Conservation (phyloP, 495 filamentous ascomycete genomes). For the Penicillium ochrochloron region DNA sequence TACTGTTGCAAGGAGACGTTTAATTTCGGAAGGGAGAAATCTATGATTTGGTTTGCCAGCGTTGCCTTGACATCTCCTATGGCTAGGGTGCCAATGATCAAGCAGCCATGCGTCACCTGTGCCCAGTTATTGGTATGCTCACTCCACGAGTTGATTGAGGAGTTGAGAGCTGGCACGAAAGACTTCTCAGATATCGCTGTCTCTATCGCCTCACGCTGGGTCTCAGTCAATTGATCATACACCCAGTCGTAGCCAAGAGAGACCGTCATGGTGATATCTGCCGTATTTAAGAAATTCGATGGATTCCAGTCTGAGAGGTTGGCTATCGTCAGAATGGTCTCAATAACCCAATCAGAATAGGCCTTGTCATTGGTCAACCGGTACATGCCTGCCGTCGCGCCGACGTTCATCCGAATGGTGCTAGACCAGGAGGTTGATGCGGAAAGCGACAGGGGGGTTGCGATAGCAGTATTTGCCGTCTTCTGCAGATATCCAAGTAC, state of each 20-base stretch:
- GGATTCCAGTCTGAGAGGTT: background rate
- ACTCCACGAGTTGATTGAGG: background rate
- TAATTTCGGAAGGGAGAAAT: background rate
- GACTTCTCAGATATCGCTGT: background rate
- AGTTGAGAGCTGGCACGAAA: background rate
- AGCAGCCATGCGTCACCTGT: background rate
- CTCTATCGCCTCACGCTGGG: background rate
- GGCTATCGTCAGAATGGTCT: background rate
- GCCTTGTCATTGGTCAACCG: background rate
- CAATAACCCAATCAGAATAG: background rate
- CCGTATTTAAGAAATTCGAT: background rate
- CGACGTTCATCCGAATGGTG: background rate
- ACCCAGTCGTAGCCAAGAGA: background rate
- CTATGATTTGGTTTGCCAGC: background rate
- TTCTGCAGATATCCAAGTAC: background rate
- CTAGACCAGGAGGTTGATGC: background rate
- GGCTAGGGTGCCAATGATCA: background rate
- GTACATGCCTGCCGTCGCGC: background rate
- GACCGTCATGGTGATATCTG: background rate
- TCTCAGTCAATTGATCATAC: background rate
- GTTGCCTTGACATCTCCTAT: background rate
- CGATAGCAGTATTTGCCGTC: background rate
- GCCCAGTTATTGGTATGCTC: background rate
- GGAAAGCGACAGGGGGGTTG: background rate
- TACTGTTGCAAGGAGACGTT: background rate